Evolutionary conservation across 257 asterid species (phyloP).

Genomic region (Orobanche coerulescens): DNA sequence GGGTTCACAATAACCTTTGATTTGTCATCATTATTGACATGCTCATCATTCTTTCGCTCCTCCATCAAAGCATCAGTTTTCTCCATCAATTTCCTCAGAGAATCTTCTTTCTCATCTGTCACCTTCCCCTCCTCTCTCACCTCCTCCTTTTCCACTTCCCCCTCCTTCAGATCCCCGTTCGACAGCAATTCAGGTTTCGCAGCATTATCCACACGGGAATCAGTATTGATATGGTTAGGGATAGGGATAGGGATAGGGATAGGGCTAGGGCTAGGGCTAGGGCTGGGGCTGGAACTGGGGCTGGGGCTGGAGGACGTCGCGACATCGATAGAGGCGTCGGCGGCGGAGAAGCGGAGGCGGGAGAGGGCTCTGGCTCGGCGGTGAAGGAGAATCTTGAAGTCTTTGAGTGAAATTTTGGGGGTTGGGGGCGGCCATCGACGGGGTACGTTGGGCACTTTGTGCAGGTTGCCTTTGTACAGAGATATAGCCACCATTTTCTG

Average conservation of each 20-base stretch:
- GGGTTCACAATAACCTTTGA: conserved; percentile 21
- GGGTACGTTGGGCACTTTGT: conserved; percentile 55
- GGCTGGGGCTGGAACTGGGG: conserved; percentile 23
- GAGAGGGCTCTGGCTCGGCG: conserved; percentile 71
- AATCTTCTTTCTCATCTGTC: conserved; percentile 21
- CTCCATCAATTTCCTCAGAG: conserved; percentile 26
- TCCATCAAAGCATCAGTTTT: conserved; percentile 27
- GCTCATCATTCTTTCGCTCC: conserved; percentile 27
- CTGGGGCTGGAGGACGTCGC: conserved; percentile 42
- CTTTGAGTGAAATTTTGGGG: conserved; percentile 49
- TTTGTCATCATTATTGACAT: conserved; percentile 20
- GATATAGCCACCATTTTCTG: conserved; percentile 69
- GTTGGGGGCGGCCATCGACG: conserved; percentile 68
- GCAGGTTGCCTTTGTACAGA: conserved; percentile 84
- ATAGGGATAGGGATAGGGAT: conserved; percentile 15
- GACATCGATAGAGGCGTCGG: background rate
- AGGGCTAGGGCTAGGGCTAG: conserved; percentile 40
- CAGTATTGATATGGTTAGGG: background rate
- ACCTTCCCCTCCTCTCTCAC: conserved; percentile 18
- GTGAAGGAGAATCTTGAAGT: conserved; percentile 53
- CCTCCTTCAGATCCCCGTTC: conserved; percentile 26
- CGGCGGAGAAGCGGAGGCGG: conserved; percentile 35
- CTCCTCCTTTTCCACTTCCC: conserved; percentile 23
- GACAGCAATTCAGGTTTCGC: conserved; percentile 21
- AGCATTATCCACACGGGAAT: background rate